Evolutionary conservation across 2,329 filamentous ascomycete genomes (phyloP), one percentile per base, ranked within the genome.

Genomic region (Sarocladiaceae sp.): DNA sequence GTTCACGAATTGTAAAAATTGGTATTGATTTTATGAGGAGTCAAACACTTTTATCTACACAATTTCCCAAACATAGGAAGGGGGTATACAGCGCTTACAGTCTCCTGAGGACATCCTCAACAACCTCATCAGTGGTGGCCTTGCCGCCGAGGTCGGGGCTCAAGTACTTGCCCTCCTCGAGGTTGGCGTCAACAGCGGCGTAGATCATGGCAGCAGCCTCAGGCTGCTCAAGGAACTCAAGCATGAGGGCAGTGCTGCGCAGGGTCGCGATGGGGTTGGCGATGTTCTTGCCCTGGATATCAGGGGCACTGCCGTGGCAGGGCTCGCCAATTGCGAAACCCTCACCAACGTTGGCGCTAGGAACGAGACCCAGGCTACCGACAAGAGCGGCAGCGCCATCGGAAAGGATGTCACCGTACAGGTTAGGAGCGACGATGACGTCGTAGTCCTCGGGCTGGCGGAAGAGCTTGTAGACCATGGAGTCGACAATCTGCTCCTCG

Each of bases 401-500:
- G 2, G 91, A 96, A 35, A 99, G 79, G 60, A 99, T 94, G 71
- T 99, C 94, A 60, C 94, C 94, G 74, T 99, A 97, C 56, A 99
- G 81, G 75, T 97, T 97, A 50, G 93, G 94, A 8, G 93, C 94
- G 44, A 99, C 94, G 61, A 99, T 96, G 59, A 97, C 93, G 69
- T 99, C 94, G 83, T 97, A 99, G 65, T 87, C 87, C 64, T 87
- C 81, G 39, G 94, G 94, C 73, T 97, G 90, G 56, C 93, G 90
- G 84, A 97, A 97, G 53, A 99, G 87, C 79, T 97, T 97, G 83
- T 97, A 97, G 54, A 97, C 91, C 94, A 99, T 99, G 56, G 87
- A 93, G 74, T 99, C 94, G 57, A 99, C 93, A 61, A 99, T 99
- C 76, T 99, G 94, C 79, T 97, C 94, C 72, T 97, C 94, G 52